Conservation (phyloP, 169 alveolate genomes). For the Eimeria sp. region DNA sequence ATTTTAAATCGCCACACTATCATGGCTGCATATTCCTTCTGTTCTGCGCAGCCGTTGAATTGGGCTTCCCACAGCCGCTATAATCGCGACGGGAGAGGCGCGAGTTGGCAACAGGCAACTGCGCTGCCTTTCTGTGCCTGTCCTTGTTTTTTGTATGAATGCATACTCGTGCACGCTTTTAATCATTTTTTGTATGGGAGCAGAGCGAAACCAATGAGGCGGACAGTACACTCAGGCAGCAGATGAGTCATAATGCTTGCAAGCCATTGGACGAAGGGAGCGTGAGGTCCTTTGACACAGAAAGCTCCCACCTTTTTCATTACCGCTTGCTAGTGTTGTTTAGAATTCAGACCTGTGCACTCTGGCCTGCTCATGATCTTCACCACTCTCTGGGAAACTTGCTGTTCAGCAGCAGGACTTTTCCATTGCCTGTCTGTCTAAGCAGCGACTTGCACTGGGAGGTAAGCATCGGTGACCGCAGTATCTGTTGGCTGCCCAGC, state of each 20-base stretch:
- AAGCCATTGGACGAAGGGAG: background rate
- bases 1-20: background rate
- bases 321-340: background rate
- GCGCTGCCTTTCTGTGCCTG: background rate
- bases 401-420: constrained; percentile 8
- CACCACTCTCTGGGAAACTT: background rate
- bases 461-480: constrained; percentile 28
- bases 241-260: background rate
- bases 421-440: background rate
- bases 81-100: background rate
- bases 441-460: constrained; percentile 53
- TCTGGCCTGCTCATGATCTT: background rate
- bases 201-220: background rate
- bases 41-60: background rate
- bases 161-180: background rate
- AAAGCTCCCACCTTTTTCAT: background rate
- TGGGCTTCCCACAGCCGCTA: background rate
- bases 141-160: background rate
- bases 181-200: background rate
- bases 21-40: background rate
- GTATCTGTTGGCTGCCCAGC: constrained; percentile 1
- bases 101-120: background rate
- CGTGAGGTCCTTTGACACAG: constrained; percentile 5
- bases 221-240: background rate
- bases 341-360: background rate